Evolutionary conservation across 2,329 filamentous ascomycete species (phyloP).

Genomic region (Magnaporthales sp.): DNA sequence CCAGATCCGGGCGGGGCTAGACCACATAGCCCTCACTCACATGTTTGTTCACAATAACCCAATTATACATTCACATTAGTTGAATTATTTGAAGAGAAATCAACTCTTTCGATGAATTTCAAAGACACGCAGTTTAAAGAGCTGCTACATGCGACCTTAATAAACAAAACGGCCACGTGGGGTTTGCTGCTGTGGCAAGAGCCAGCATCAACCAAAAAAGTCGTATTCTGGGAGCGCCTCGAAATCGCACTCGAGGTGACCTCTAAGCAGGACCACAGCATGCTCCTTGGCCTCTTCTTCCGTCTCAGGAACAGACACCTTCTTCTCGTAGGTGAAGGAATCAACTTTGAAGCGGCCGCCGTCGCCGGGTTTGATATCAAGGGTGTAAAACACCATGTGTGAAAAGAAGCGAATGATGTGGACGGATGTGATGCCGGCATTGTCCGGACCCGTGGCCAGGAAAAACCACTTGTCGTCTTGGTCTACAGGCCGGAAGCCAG

Average conservation of each 20-base stretch:
- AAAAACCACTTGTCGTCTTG: neutral
- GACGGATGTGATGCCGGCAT: neutral
- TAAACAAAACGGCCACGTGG: too few species aligned
- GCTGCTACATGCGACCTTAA: too few species aligned
- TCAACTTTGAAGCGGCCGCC: neutral
- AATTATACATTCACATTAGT: too few species aligned
- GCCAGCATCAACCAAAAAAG: conserved; percentile 23
- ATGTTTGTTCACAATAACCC: too few species aligned
- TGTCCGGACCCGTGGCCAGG: neutral
- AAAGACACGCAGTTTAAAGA: too few species aligned
- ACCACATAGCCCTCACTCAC: too few species aligned
- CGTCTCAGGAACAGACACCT: neutral
- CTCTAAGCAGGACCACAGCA: neutral
- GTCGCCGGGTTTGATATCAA: neutral
- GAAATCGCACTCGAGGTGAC: neutral
- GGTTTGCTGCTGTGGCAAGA: too few species aligned
- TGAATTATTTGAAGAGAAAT: too few species aligned
- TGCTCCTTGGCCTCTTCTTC: neutral
- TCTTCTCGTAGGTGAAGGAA: neutral
- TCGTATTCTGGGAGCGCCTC: neutral
- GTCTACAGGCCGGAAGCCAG: neutral
- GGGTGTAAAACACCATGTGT: neutral
- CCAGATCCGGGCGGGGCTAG: too few species aligned
- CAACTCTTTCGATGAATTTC: too few species aligned
- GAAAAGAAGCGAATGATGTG: neutral